A percentile compares a stretch with the other conserved stretches of the same genome.
These are phyloP conservation scores for Cerioporus squamosus DNA, from an alignment of 1,284 basidiomycete species.

Conservation along the genomic window DNA sequence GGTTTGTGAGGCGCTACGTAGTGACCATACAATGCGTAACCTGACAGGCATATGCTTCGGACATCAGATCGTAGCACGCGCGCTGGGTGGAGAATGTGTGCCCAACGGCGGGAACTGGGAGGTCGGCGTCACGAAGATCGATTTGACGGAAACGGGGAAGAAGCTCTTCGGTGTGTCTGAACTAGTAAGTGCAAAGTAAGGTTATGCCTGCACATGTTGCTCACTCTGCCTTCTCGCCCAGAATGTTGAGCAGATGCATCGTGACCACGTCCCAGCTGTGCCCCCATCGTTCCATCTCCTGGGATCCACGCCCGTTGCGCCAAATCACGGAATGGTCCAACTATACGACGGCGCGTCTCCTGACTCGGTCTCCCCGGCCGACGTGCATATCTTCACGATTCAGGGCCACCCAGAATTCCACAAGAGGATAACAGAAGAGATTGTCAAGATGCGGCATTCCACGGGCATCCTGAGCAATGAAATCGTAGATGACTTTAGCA, in stretches of 20 bases:
- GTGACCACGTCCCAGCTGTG: constrained; percentile 74
- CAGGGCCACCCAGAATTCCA: constrained; percentile 88
- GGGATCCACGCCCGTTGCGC: constrained; percentile 62
- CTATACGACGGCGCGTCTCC: constrained; percentile 36
- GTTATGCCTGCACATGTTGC: not conserved
- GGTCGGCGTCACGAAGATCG: constrained; percentile 68
- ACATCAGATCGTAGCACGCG: constrained; percentile 83
- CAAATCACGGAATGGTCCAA: constrained; percentile 77
- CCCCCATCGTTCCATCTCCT: constrained; percentile 60
- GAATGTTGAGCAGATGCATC: constrained; percentile 85
- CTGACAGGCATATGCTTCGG: constrained; percentile 83
- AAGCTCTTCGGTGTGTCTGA: constrained; percentile 61
- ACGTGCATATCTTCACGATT: constrained; percentile 70
- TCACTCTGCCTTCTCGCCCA: constrained; percentile 28
- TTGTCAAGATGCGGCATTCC: constrained; percentile 56
- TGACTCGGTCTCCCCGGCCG: constrained; percentile 22
- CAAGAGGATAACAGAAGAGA: constrained; percentile 55
- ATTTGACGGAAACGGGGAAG: constrained; percentile 69
- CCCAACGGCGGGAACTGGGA: constrained; percentile 76
- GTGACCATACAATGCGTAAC: not conserved
- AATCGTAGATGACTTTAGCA: constrained; percentile 48
- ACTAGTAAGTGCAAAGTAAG: constrained; percentile 38
- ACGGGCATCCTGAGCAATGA: constrained; percentile 51
- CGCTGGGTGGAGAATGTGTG: constrained; percentile 73
- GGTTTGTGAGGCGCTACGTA: no score